Base-by-base conservation (phyloP, 2,329 filamentous ascomycete genomes). In the Sclerotinia trifoliorum region DNA sequence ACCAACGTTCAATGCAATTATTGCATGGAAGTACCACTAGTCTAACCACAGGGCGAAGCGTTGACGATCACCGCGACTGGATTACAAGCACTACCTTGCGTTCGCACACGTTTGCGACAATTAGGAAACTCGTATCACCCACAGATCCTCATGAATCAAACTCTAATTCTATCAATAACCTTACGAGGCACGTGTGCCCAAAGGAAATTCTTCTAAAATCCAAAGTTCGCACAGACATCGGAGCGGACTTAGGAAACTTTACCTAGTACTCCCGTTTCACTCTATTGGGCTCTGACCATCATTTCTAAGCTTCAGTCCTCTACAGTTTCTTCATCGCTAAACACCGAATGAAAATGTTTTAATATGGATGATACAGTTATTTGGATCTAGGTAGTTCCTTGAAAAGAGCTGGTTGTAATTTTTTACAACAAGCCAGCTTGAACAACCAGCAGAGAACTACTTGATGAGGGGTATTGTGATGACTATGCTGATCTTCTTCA, bases 221-320 rank as follows among this genome's bases (percentile, higher is more conserved):
- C 55, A 57, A 35, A 17, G n/a, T 21, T 61, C 26, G 57, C 57
- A 61, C 57, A 44, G 57, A 61, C 57, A 61, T 48, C 13, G 17
- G 42, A 61, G 42, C 35, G 55, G 55, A 57, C 13, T 32, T 17
- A 35, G 29, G 54, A 56, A 56, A 57, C 42, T 44, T 48, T 42
- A 15, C 39, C 39, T 42, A 42, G 39, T 48, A 29, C 57, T 32
- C 32, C 42, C 26, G 57, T 61, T 61, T 61, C 57, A 48, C 24
- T 48, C 44, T 48, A 61, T 61, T 61, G 57, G 57, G 42, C 57
- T 61, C 44, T 61, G 57, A 61, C 57, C 57, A 61, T 61, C 13
- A 48, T 61, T 26, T 35, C 57, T 24, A 60, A 60, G 42, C 42
- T 46, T 42, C 39, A 13, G 10, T 39, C 11, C 39, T 39, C 39